A percentile compares a stretch with the other conserved stretches of the same genome.
phyloP scores from a whole-genome alignment of 2,329 filamentous ascomycete genomes.

The Mycosphaerella sp. region DNA sequence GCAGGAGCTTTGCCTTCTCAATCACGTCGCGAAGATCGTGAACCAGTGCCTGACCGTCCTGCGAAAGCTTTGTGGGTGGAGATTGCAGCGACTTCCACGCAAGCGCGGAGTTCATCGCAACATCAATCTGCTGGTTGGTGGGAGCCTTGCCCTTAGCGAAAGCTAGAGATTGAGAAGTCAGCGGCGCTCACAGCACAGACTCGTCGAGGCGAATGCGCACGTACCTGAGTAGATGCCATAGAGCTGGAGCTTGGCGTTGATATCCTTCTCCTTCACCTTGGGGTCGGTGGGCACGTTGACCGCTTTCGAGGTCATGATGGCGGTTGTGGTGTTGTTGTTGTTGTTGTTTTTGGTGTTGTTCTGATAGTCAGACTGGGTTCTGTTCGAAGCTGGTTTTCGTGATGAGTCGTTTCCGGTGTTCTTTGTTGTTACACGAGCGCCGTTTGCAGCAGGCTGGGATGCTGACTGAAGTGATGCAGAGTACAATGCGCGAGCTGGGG shows the following conservation, averaged over 20 bases:
- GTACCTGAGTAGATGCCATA: constrained; percentile 69
- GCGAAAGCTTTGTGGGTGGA: constrained; percentile 70
- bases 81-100: constrained; percentile 61
- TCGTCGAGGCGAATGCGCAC: neutral
- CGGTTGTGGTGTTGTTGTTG: constrained; percentile 8
- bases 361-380: neutral
- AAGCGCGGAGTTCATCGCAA: constrained; percentile 85
- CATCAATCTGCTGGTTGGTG: constrained; percentile 92
- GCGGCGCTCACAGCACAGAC: neutral
- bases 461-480: constrained; percentile 7
- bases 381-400: neutral
- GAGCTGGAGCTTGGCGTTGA: constrained; percentile 89
- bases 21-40: constrained; percentile 73
- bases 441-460: constrained; percentile 8
- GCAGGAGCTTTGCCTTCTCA: constrained; percentile 72
- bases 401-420: neutral
- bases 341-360: too few species aligned
- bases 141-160: constrained; percentile 87
- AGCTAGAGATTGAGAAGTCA: constrained; percentile 43
- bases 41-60: constrained; percentile 74
- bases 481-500: constrained; percentile 4
- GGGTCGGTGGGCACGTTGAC: constrained; percentile 70
- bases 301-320: constrained; percentile 30
- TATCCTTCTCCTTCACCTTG: constrained; percentile 72
- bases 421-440: constrained; percentile 4